Conservation (phyloP, 495 filamentous ascomycete species). For the Articulospora tetracladia region DNA sequence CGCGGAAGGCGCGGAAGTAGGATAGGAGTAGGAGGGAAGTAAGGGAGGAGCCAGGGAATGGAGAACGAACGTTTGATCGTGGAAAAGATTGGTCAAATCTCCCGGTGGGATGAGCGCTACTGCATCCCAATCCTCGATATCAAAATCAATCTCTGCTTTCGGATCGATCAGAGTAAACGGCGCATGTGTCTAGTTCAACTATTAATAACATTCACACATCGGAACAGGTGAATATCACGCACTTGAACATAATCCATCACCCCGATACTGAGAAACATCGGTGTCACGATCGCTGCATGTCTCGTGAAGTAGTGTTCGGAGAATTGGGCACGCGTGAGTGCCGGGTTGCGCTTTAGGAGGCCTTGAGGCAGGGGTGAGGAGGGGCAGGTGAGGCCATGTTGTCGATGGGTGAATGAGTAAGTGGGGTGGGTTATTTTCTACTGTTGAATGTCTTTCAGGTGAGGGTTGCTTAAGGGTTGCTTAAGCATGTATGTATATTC, state of each 20-base stretch:
- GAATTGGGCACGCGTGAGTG: conserved; percentile 17
- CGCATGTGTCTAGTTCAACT: conserved; percentile 2
- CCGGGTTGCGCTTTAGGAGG: conserved; percentile 17
- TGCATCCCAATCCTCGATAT: background rate
- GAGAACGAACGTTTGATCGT: background rate
- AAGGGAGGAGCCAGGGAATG: background rate
- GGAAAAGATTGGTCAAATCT: background rate
- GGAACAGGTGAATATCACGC: background rate
- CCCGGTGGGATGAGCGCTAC: background rate
- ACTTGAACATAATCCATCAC: conserved; percentile 16
- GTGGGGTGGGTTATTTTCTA: background rate
- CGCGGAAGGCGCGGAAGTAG: background rate
- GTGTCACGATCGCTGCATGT: conserved; percentile 13
- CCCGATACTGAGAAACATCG: conserved; percentile 11
- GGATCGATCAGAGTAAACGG: conserved; percentile 3
- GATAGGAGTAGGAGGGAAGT: background rate
- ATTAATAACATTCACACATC: too few relatives aligned
- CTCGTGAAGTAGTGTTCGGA: conserved; percentile 11
- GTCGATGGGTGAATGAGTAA: too few relatives aligned
- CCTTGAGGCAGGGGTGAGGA: conserved; percentile 8
- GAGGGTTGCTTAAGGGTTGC: too few relatives aligned
- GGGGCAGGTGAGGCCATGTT: conserved; percentile 1
- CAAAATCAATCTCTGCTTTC: background rate
- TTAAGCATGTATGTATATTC: too few relatives aligned
- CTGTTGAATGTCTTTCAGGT: too few relatives aligned